phyloP scores from a whole-genome alignment of 371 early-diverging fungal species.

The Mucor mucedo region DNA sequence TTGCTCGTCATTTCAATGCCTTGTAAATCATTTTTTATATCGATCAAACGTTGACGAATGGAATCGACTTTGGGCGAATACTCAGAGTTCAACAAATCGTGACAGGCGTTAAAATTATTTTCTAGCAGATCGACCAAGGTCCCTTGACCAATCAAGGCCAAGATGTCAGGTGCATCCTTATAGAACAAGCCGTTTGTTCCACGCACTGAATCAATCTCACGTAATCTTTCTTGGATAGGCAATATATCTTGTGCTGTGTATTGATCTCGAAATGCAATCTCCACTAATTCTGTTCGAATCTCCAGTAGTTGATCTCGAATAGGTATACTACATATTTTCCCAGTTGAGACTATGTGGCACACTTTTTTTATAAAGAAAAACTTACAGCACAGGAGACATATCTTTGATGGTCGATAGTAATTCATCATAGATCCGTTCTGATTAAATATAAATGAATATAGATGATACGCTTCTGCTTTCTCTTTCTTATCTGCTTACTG shows the following conservation, averaged over 20 bases:
- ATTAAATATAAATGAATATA: neutral
- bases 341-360: neutral
- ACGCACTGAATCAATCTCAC: conserved; percentile 8
- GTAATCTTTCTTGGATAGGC: conserved; percentile 1
- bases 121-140: conserved; percentile 11
- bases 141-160: conserved; percentile 7
- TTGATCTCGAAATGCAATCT: neutral
- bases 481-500: conserved; percentile 1
- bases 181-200: conserved; percentile 8
- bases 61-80: conserved; percentile 49
- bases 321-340: conserved; percentile 2
- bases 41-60: conserved; percentile 65
- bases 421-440: conserved; percentile 16
- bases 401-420: conserved; percentile 3
- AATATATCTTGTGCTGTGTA: conserved; percentile 2
- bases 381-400: conserved; percentile 14
- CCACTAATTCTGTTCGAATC: conserved; percentile 1
- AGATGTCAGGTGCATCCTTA: neutral
- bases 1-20: conserved; percentile 64
- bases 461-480: neutral
- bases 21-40: conserved; percentile 67
- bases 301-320: conserved; percentile 11
- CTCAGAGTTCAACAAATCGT: conserved; percentile 2
- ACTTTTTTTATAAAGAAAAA: too few species aligned
- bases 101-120: conserved; percentile 9